These are phyloP conservation scores for Tricholoma sp. DNA, from an alignment of 768 basidiomycete species.

Conservation along the genomic window DNA sequence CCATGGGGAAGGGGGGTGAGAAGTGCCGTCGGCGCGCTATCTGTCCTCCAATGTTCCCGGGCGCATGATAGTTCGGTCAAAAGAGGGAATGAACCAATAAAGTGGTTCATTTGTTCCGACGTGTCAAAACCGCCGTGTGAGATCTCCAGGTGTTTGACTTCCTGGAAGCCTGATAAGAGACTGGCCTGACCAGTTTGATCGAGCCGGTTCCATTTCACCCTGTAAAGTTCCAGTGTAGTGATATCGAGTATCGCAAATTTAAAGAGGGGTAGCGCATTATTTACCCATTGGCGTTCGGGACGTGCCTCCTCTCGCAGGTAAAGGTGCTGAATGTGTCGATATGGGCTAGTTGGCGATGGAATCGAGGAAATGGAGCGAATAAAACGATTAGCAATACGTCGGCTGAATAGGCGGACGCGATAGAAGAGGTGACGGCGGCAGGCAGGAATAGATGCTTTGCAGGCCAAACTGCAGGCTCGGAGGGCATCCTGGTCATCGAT, in stretches of 20 bases:
- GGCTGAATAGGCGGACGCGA: not conserved
- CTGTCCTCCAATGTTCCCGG: not conserved
- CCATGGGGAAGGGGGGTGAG: not conserved
- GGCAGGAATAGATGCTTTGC: not conserved
- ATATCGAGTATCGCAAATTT: not conserved
- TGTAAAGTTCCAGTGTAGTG: not conserved
- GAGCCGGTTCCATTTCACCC: not conserved
- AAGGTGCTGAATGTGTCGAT: not conserved
- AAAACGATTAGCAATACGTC: not conserved
- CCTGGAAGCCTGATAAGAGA: not conserved
- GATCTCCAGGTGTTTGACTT: not conserved
- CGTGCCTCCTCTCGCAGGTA: not conserved
- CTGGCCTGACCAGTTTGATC: not conserved
- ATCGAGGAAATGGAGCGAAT: not conserved
- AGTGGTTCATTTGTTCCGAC: not conserved
- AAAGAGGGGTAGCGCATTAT: not conserved
- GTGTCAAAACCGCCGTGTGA: not conserved
- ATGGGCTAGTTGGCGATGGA: not conserved
- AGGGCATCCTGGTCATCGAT: not conserved
- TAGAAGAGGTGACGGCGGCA: not conserved
- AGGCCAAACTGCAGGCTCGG: not conserved
- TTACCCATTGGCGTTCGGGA: not conserved
- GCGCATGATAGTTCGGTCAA: not conserved
- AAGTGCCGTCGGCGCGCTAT: too few relatives aligned
- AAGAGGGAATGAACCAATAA: not conserved